Base-by-base conservation (phyloP, 2,329 filamentous ascomycete genomes). In the Metarhizium sp. region DNA sequence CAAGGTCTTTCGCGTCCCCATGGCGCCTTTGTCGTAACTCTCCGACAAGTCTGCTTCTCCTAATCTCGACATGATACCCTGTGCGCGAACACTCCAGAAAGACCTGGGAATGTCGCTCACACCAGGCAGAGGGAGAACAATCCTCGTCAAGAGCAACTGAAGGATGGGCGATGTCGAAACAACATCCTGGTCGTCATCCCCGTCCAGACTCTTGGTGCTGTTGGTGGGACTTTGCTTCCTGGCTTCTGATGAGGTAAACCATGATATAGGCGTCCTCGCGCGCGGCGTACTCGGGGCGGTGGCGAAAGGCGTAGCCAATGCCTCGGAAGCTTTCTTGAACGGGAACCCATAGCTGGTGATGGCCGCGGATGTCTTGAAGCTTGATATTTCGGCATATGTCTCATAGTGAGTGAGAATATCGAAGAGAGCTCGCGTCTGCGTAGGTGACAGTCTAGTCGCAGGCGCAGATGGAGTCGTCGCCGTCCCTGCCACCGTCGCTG, bases 21-120 rank as follows among this genome's bases (percentile, higher is more conserved):
- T 71, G 0, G 82, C 77, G 14, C 86, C 88, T 69, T 90, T 90
- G 67, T 92, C 88, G 64, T 91, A 92, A 66, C 86, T 90, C 68
- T 92, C 88, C 1, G 86, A 90, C 36, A 92, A 73, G 52, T 89
- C 82, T 2, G 83, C 86, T 36, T 84, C 78, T 8, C 78, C 84
- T 54, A 92, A 73, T 62, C 82, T 77, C 61, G 74, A 71, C 61
- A 89, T 73, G 16, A 90, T 68, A 2, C 77, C 77, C 60, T 82
- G 78, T 29, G 86, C 73, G 48, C 81, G 77, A n/a, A 76, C 73
- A 38, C 75, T 76, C 85, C 86, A 90, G 68, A 88, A 89, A 3
- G 81, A 79, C 1, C 73, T 66, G 0, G 81, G 77, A 2, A 92
- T 73, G 57, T 84, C 79, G 52, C 77, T 76, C 43, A 90, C 68